Base-by-base conservation (phyloP, 139 green algal species). In the Micractinium sp. region DNA sequence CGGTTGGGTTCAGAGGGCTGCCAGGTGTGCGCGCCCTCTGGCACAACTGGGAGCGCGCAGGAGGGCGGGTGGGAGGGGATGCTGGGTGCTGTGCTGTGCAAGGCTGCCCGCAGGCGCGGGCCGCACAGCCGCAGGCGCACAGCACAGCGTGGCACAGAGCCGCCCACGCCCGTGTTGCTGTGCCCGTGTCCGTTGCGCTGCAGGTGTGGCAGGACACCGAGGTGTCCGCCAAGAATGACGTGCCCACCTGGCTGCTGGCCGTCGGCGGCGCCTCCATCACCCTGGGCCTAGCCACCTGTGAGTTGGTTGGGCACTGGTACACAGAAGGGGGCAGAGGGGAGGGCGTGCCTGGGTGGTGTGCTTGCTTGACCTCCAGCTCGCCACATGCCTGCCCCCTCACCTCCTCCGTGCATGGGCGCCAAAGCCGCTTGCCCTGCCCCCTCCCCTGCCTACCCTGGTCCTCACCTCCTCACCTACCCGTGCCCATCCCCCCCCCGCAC, bases 201-300 rank as follows among this genome's bases (percentile, higher is more conserved):
- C 78, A 83, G 78, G 31, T 66, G 23, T 63, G 41, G 78, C 78
- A 67, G 16, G 74, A 80, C 33, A 29, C 5, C 35, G 16, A 41
- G 16, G 74, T 80, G 33, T 53, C 29, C 3, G 81, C 41, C 25
- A 93, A 94, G 39, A 86, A 90, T 9, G 53, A 79, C 19, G 89
- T 95, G 0, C 94, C 92, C 4, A 67, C 91, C 61, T 98, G 81
- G 83, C 96, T 98, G 33, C 91, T 98, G 81, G 90, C 86, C 0
- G 81, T 97, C 23, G 94, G 95, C 60, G 97, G 93, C 14, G 76
- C 87, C 3, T 96, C 96, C 53, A 96, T 98, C 41, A 93, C 97
- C 35, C 19, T 96, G 14, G 97, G 79, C 29, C 79, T 85, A 3
- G 79, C 79, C 79, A 85, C 79, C 5, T 85, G 74, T 80, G 74